Conservation (phyloP, 306 rosid species). For the Fragaria vesca region DNA sequence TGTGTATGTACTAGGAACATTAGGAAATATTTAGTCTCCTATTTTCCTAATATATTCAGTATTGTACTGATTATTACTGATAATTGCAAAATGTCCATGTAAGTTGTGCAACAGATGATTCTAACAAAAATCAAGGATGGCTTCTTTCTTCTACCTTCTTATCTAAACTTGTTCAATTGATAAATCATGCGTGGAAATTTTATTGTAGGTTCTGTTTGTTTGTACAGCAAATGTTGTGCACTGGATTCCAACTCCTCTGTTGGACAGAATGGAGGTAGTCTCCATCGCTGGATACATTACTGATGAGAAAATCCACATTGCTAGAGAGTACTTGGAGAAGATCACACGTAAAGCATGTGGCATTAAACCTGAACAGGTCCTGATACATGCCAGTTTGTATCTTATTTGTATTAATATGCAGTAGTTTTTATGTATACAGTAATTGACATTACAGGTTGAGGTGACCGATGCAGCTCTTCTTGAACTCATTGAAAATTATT, state of each 20-base stretch:
- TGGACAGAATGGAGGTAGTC: conserved; percentile 96
- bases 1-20: background rate
- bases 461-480: conserved; percentile 89
- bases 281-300: conserved; percentile 90
- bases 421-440: background rate
- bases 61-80: background rate
- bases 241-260: conserved; percentile 88
- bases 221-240: conserved; percentile 95
- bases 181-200: conserved; percentile 29
- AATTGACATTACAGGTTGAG: conserved; percentile 55
- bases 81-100: background rate
- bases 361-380: conserved; percentile 78
- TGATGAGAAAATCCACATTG: conserved; percentile 97
- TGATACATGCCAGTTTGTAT: conserved; percentile 6
- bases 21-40: background rate
- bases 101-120: background rate
- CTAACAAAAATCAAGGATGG: background rate
- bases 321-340: conserved; percentile 93
- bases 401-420: background rate
- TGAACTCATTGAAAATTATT: conserved; percentile 75
- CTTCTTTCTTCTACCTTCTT: background rate
- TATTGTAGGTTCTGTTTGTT: conserved; percentile 93
- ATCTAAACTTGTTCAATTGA: background rate
- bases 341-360: conserved; percentile 86
- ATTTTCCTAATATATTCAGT: background rate